Conservation (phyloP, 2,329 filamentous ascomycete species). For the Phialophora chinensis region DNA sequence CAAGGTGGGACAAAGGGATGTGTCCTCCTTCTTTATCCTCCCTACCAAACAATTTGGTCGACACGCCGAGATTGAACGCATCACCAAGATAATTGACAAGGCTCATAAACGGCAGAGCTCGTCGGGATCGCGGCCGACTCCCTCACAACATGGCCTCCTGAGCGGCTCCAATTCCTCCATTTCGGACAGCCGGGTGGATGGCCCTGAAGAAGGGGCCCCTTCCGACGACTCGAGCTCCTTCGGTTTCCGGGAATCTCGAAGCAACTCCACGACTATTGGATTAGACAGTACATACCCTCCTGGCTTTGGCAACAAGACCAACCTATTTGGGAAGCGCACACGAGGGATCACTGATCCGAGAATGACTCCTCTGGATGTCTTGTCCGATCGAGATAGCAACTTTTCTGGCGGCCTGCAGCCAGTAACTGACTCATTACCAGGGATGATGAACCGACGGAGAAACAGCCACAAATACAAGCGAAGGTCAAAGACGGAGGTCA, state of each 20-base stretch:
- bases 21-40: slow-evolving; percentile 90
- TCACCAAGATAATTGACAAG: slow-evolving; percentile 77
- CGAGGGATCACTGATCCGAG: slow-evolving; percentile 30
- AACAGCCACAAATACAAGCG: slow-evolving; percentile 57
- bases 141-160: slow-evolving; percentile 52
- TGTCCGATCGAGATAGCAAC: slow-evolving; percentile 48
- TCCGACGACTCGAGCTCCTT: slow-evolving; percentile 59
- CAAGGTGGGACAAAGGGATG: slow-evolving; percentile 79
- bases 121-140: slow-evolving; percentile 43
- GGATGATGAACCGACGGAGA: slow-evolving; percentile 50
- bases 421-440: slow-evolving; percentile 42
- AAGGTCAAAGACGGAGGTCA: slow-evolving; percentile 64
- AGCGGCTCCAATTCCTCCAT: slow-evolving; percentile 60
- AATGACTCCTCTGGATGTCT: slow-evolving; percentile 31
- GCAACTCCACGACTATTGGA: slow-evolving; percentile 46
- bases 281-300: slow-evolving; percentile 31
- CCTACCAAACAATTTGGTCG: slow-evolving; percentile 83
- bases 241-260: slow-evolving; percentile 46
- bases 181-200: slow-evolving; percentile 58
- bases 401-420: slow-evolving; percentile 40
- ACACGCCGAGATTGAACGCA: slow-evolving; percentile 70
- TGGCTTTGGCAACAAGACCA: slow-evolving; percentile 19
- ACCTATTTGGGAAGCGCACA: slow-evolving; percentile 25
- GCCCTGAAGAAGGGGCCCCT: slow-evolving; percentile 59
- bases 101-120: slow-evolving; percentile 69